phyloP scores from a whole-genome alignment of 139 green algal genomes.

The Tetradesmus obliquus region DNA sequence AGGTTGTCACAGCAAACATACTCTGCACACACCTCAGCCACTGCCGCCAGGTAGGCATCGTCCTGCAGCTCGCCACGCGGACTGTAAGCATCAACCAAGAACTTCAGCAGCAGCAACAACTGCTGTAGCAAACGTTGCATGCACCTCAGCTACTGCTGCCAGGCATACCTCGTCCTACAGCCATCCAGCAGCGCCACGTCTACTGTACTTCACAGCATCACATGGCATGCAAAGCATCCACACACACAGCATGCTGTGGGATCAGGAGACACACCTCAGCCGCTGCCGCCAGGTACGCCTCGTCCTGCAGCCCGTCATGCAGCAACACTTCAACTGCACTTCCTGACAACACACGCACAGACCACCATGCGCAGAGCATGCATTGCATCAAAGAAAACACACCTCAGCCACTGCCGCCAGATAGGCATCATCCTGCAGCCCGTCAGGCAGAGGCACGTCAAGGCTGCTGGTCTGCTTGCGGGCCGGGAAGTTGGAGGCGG shows the following conservation, averaged over 20 bases:
- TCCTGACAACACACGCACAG: too few species aligned
- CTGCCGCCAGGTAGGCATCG: too few species aligned
- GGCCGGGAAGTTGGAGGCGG: conserved; percentile 86
- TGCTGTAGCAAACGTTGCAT: too few species aligned
- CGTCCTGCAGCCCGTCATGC: conserved; percentile 63
- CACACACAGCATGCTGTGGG: not conserved
- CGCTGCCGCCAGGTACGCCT: conserved; percentile 61
- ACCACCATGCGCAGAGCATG: too few species aligned
- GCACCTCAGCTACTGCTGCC: not conserved
- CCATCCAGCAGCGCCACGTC: too few species aligned
- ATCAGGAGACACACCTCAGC: conserved; percentile 16
- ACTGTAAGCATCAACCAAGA: too few species aligned
- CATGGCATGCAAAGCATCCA: not conserved
- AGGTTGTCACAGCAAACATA: too few species aligned
- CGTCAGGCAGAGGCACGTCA: conserved; percentile 82
- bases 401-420: conserved; percentile 50
- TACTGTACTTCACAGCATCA: too few species aligned
- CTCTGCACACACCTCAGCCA: too few species aligned
- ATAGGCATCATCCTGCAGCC: conserved; percentile 73
- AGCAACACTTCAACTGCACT: not conserved
- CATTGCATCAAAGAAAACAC: not conserved
- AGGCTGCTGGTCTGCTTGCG: conserved; percentile 81
- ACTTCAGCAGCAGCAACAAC: too few species aligned
- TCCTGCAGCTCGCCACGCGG: too few species aligned
- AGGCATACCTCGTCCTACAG: too few species aligned